Conservation (phyloP, 1,139 yeast genomes). For the Kurtzmaniella quercitrusa region DNA sequence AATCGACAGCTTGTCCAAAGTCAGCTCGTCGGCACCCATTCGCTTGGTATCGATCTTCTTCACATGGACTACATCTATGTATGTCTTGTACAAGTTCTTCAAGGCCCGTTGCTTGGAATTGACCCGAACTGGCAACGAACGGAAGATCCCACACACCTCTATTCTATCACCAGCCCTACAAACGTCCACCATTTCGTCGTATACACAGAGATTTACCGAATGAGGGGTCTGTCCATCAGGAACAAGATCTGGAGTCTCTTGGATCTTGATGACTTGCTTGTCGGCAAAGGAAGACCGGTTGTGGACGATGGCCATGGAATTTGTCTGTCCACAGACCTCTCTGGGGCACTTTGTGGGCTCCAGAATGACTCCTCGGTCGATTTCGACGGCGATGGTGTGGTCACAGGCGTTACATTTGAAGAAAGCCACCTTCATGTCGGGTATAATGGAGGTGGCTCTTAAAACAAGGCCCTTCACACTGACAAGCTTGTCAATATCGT, state of each 20-base stretch:
- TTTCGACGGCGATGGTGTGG: constrained; percentile 86
- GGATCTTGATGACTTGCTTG: constrained; percentile 88
- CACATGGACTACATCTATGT: constrained; percentile 89
- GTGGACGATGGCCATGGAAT: constrained; percentile 88
- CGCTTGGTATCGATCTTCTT: constrained; percentile 81
- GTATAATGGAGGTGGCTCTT: constrained; percentile 86
- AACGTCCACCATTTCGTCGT: constrained; percentile 91
- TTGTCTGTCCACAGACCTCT: constrained; percentile 75
- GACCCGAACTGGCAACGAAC: constrained; percentile 87
- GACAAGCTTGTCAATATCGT: constrained; percentile 90
- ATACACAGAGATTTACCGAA: constrained; percentile 87
- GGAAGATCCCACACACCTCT: constrained; percentile 91
- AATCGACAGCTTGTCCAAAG: constrained; percentile 25
- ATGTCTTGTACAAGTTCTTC: constrained; percentile 84
- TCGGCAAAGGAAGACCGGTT: constrained; percentile 92
- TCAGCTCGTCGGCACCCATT: constrained; percentile 74
- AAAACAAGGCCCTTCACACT: constrained; percentile 87
- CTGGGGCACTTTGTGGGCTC: constrained; percentile 95
- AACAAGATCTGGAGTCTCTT: constrained; percentile 96
- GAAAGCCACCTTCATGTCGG: constrained; percentile 97
- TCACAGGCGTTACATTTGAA: constrained; percentile 95
- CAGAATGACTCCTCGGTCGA: constrained; percentile 89
- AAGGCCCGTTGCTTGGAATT: constrained; percentile 82
- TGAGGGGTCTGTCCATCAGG: constrained; percentile 99
- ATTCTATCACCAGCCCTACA: constrained; percentile 97